A percentile compares a stretch with the other conserved stretches of the same genome.
These are phyloP conservation scores for Fonsecaea pedrosoi DNA, from an alignment of 2,329 filamentous ascomycete species.

Conservation along the genomic window DNA sequence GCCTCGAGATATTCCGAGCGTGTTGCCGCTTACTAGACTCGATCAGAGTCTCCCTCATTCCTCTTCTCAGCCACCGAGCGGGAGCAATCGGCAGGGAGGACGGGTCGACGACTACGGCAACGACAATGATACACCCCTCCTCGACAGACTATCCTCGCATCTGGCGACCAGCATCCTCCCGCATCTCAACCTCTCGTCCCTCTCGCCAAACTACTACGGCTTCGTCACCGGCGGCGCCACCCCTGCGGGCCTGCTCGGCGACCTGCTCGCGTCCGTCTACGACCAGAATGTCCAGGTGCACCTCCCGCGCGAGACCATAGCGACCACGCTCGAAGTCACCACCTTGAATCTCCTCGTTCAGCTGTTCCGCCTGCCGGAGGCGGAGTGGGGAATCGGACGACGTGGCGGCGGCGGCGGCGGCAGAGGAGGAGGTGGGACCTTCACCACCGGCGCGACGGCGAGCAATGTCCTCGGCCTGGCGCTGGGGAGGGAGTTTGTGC, in stretches of 20 bases:
- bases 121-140: slow-evolving; percentile 11
- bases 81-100: neutral
- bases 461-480: slow-evolving; percentile 71
- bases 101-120: neutral
- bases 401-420: neutral
- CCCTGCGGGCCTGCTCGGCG: slow-evolving; percentile 79
- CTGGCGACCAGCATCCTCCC: slow-evolving; percentile 52
- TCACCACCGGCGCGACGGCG: slow-evolving; percentile 76
- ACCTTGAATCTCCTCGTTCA: slow-evolving; percentile 73
- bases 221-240: slow-evolving; percentile 86
- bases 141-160: slow-evolving; percentile 40
- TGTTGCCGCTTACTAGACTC: neutral
- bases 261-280: slow-evolving; percentile 78
- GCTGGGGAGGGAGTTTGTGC: slow-evolving; percentile 69
- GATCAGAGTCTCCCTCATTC: neutral
- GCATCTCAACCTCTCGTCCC: slow-evolving; percentile 70
- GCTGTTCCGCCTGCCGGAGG: slow-evolving; percentile 66
- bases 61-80: neutral
- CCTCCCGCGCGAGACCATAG: slow-evolving; percentile 74
- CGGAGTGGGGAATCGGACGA: slow-evolving; percentile 54
- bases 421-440: slow-evolving; percentile 68
- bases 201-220: slow-evolving; percentile 77
- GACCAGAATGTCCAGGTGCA: slow-evolving; percentile 90
- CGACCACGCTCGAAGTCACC: slow-evolving; percentile 76
- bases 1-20: slow-evolving; percentile 7